Conservation (phyloP, 495 filamentous ascomycete genomes). For the Lophiotrema nucula region DNA sequence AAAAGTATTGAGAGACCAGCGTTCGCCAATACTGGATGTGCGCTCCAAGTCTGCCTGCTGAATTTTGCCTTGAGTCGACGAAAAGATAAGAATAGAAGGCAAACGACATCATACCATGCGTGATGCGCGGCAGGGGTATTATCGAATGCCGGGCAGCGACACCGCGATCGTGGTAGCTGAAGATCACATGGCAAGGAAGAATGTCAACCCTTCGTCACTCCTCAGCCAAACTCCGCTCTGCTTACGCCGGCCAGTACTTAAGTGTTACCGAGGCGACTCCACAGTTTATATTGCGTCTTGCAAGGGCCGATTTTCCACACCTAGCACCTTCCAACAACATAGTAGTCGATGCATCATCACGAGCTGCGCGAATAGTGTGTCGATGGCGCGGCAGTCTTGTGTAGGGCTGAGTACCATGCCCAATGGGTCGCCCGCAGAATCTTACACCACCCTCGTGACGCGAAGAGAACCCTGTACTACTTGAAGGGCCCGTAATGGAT, state of each 20-base stretch:
- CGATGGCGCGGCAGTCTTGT: neutral
- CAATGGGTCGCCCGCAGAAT: neutral
- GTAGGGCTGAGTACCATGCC: neutral
- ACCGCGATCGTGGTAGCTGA: neutral
- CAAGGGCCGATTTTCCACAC: neutral
- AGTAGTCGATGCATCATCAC: neutral
- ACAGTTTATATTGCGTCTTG: neutral
- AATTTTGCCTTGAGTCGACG: neutral
- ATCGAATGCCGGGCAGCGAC: constrained; percentile 1
- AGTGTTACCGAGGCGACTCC: constrained; percentile 6
- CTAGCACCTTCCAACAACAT: constrained; percentile 14
- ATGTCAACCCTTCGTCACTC: neutral
- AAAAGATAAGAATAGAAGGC: neutral
- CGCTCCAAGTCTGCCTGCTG: too few relatives aligned
- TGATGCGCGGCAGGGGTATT: constrained; percentile 4
- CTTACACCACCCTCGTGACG: constrained; percentile 5
- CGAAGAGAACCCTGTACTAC: neutral
- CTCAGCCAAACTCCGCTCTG: neutral
- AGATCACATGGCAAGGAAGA: constrained; percentile 1
- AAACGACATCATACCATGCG: neutral
- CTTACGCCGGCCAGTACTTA: neutral
- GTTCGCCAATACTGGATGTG: too few relatives aligned
- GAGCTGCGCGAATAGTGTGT: neutral
- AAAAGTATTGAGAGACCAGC: neutral
- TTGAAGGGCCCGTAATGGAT: neutral